These are phyloP conservation scores for Collybia sordida DNA, from an alignment of 768 basidiomycete species.

Conservation along the genomic window DNA sequence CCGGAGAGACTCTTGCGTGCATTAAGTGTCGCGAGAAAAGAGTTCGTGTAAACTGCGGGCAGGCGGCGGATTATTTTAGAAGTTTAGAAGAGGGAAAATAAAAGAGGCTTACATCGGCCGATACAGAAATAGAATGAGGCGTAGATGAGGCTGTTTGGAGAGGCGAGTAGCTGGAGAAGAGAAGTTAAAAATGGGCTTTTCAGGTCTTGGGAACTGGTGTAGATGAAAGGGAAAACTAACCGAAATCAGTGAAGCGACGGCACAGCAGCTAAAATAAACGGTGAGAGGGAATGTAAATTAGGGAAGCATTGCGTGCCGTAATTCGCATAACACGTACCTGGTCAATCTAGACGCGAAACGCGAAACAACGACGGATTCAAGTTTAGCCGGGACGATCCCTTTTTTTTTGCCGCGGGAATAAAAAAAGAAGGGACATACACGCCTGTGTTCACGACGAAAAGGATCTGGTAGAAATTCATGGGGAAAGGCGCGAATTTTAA, in stretches of 20 bases:
- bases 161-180: conserved; percentile 19
- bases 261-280: background rate
- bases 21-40: conserved; percentile 23
- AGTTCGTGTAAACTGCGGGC: conserved; percentile 24
- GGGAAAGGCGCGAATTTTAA: background rate
- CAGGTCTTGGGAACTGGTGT: background rate
- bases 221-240: conserved; percentile 1
- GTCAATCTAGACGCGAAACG: conserved; percentile 1
- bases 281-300: background rate
- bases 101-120: conserved; percentile 24
- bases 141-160: conserved; percentile 27
- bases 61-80: background rate
- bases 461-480: conserved; percentile 7
- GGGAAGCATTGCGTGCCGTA: background rate
- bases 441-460: conserved; percentile 21
- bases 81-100: no score
- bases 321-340: background rate
- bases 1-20: conserved; percentile 13
- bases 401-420: background rate
- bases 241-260: conserved; percentile 8
- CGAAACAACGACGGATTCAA: background rate
- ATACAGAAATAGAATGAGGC: conserved; percentile 32
- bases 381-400: no score
- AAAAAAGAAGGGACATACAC: conserved; percentile 7
- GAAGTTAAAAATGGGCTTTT: background rate